phyloP scores from a whole-genome alignment of 352 stramenopile species.

The Phytophthora quininea region DNA sequence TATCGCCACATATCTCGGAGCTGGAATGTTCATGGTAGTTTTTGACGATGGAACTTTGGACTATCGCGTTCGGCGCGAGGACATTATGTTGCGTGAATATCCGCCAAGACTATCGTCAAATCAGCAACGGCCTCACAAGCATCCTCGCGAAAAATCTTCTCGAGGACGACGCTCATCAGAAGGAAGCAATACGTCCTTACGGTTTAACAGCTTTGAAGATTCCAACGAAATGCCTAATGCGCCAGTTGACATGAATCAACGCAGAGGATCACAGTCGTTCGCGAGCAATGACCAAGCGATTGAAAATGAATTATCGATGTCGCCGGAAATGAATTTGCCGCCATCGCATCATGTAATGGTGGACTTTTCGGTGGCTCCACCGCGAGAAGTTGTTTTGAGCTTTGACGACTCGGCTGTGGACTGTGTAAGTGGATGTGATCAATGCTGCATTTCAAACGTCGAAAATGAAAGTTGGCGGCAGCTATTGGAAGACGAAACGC shows the following conservation, averaged over 20 bases:
- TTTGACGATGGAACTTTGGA: constrained; percentile 79
- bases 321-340: constrained; percentile 20
- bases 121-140: not conserved
- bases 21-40: constrained; percentile 76
- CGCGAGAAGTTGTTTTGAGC: constrained; percentile 38
- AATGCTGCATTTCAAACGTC: not conserved
- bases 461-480: constrained; percentile 27
- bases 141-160: not conserved
- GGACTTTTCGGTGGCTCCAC: constrained; percentile 52
- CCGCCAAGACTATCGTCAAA: not conserved
- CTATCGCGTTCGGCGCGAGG: constrained; percentile 70
- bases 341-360: constrained; percentile 48
- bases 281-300: not conserved
- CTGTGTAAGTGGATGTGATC: constrained; percentile 7
- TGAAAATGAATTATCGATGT: constrained; percentile 4
- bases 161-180: constrained; percentile 5
- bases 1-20: constrained; percentile 75
- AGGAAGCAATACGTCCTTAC: constrained; percentile 13
- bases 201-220: constrained; percentile 10
- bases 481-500: constrained; percentile 46
- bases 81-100: constrained; percentile 57
- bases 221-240: not conserved
- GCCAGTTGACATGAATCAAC: constrained; percentile 1
- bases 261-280: constrained; percentile 9
- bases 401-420: constrained; percentile 18